A percentile compares a stretch with the other conserved stretches of the same genome.
phyloP scores from a whole-genome alignment of 305 asterid genomes.

The Coffea humblotiana region DNA sequence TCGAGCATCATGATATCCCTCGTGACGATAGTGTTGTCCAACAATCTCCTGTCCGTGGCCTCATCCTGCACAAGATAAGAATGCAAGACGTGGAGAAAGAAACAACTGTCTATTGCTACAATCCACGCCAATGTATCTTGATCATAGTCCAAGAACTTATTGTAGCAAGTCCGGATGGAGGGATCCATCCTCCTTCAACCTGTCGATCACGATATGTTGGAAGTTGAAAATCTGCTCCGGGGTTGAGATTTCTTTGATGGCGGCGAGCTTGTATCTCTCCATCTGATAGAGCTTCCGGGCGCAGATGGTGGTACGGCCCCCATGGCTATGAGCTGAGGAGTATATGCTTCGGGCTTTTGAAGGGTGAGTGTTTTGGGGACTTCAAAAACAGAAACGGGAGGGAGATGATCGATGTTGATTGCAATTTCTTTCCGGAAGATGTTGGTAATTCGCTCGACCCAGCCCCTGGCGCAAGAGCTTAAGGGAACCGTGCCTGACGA shows the following conservation, averaged over 20 bases:
- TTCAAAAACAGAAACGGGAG: conserved; percentile 33
- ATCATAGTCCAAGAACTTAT: conserved; percentile 43
- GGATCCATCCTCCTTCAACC: conserved; percentile 32
- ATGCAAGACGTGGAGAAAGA: conserved; percentile 29
- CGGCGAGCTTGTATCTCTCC: conserved; percentile 41
- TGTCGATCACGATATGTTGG: conserved; percentile 19
- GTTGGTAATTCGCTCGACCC: conserved; percentile 42
- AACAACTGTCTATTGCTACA: conserved; percentile 43
- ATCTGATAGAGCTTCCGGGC: conserved; percentile 44
- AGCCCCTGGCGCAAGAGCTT: conserved; percentile 30
- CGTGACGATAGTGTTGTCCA: conserved; percentile 22
- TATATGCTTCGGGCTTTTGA: conserved; percentile 44
- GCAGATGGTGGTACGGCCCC: conserved; percentile 59
- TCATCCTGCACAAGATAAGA: conserved; percentile 3
- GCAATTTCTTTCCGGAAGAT: conserved; percentile 30
- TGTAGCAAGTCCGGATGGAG: conserved; percentile 38
- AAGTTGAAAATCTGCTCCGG: conserved; percentile 30
- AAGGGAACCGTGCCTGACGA: conserved; percentile 15
- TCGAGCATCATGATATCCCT: conserved; percentile 36
- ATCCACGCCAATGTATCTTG: conserved; percentile 52
- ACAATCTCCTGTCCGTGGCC: conserved; percentile 6
- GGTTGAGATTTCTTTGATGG: conserved; percentile 24
- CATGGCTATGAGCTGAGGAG: conserved; percentile 47
- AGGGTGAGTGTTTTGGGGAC: conserved; percentile 30
- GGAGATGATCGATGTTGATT: conserved; percentile 28